Conservation (phyloP, 345 rosid species). For the Citrus cavaleriei region DNA sequence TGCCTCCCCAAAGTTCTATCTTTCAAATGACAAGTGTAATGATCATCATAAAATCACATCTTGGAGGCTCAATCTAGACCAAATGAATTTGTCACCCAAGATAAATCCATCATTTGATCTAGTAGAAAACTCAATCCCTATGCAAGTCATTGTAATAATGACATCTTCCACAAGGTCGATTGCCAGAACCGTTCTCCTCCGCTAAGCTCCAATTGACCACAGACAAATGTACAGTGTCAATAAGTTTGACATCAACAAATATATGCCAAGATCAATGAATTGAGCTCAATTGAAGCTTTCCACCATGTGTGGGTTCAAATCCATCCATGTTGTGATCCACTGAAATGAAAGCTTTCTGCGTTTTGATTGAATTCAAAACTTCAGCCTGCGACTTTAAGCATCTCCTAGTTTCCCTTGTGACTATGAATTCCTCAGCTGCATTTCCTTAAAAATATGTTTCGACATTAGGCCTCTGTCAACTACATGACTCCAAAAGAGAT, state of each 20-base stretch:
- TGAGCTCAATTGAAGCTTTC: neutral
- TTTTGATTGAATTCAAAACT: neutral
- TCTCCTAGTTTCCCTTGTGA: neutral
- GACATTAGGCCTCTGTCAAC: conserved; percentile 64
- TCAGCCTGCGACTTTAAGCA: neutral
- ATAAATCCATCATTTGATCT: neutral
- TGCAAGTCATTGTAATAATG: neutral
- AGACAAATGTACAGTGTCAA: neutral
- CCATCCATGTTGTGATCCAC: neutral
- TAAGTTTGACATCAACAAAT: neutral
- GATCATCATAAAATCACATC: neutral
- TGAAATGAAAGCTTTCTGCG: neutral
- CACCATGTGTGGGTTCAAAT: neutral
- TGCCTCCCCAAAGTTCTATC: neutral
- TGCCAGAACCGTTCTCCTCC: neutral
- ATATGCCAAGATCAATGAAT: neutral
- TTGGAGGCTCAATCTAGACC: neutral
- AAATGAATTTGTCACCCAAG: neutral
- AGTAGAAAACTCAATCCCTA: neutral
- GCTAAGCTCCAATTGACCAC: neutral
- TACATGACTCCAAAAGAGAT: conserved; percentile 72
- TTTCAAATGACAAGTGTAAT: neutral
- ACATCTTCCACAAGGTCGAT: neutral
- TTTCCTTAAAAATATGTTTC: conserved; percentile 53
- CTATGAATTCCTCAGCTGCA: conserved; percentile 19